Evolutionary conservation across 352 stramenopile species (phyloP).

Genomic region (Phytophthora boehmeriae): DNA sequence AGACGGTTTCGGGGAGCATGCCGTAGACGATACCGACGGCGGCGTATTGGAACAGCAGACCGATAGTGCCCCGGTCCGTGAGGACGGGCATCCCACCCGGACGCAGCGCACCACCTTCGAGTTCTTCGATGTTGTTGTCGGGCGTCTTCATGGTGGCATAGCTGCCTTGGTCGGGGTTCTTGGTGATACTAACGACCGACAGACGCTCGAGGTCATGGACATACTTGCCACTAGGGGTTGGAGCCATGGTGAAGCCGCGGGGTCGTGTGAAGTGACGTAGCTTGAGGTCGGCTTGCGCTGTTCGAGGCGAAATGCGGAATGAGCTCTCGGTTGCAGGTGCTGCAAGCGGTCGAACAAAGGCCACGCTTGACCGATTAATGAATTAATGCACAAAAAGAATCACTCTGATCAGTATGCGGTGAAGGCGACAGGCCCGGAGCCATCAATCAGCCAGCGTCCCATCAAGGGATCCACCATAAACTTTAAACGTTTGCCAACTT

Average conservation of each 20-base stretch:
- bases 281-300: conserved; percentile 10
- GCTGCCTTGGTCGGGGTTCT: conserved; percentile 24
- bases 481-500: conserved; percentile 25
- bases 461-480: not conserved
- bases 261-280: conserved; percentile 6
- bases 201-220: conserved; percentile 40
- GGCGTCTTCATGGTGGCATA: conserved; percentile 43
- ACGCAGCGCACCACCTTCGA: conserved; percentile 46
- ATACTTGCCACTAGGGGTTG: conserved; percentile 27
- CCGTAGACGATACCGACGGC: conserved; percentile 54
- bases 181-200: conserved; percentile 41
- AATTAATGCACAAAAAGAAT: conserved; percentile 19
- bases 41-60: conserved; percentile 57
- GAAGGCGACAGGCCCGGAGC: conserved; percentile 1
- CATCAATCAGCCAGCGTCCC: conserved; percentile 9
- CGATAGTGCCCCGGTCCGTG: conserved; percentile 44
- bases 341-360: no score
- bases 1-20: conserved; percentile 49
- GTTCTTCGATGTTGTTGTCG: conserved; percentile 16
- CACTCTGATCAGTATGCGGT: conserved; percentile 3
- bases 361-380: conserved; percentile 18
- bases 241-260: conserved; percentile 18
- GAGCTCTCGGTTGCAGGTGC: conserved; percentile 8
- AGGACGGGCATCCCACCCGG: conserved; percentile 41
- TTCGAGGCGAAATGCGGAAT: conserved; percentile 26